Evolutionary conservation across 805 yeast genomes (phyloP).

Genomic region (Metschnikowia kofuensis): DNA sequence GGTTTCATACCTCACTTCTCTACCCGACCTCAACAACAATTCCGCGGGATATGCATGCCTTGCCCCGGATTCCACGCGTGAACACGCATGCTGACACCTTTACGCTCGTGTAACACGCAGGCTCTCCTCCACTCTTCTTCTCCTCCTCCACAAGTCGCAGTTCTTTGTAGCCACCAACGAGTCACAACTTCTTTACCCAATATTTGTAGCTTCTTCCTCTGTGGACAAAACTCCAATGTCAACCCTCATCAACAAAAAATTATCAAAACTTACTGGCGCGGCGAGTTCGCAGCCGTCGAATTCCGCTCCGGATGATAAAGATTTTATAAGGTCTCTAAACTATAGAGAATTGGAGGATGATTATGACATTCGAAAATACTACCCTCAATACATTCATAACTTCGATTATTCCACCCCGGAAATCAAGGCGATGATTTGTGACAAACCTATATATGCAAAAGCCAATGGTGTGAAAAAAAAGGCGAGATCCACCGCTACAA

Average conservation of each 20-base stretch:
- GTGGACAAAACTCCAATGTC: conserved; percentile 2
- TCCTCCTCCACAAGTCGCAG: background rate
- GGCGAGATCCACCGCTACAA: conserved; percentile 1
- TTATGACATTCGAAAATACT: conserved; percentile 36
- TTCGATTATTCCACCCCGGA: conserved; percentile 35
- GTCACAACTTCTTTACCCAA: background rate
- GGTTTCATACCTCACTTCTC: too few species aligned
- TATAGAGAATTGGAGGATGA: conserved; percentile 35
- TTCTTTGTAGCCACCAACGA: background rate
- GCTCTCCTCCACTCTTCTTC: background rate
- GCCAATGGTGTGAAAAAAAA: conserved; percentile 27
- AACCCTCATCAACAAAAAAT: conserved; percentile 8
- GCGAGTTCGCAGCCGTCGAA: background rate
- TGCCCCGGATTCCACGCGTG: too few species aligned
- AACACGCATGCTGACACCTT: background rate
- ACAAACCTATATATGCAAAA: conserved; percentile 40
- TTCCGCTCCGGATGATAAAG: conserved; percentile 11
- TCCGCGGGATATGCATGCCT: too few species aligned
- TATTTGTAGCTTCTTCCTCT: background rate
- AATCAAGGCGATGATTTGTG: conserved; percentile 29
- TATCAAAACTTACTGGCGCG: conserved; percentile 3
- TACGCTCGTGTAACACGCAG: conserved; percentile 3
- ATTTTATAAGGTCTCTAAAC: conserved; percentile 26
- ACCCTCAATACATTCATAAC: conserved; percentile 39
- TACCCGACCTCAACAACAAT: too few species aligned